A percentile compares a stretch with the other conserved stretches of the same genome.
Evolutionary conservation across 805 yeast genomes (phyloP).

Genomic region (Lipomyces oligophaga): DNA sequence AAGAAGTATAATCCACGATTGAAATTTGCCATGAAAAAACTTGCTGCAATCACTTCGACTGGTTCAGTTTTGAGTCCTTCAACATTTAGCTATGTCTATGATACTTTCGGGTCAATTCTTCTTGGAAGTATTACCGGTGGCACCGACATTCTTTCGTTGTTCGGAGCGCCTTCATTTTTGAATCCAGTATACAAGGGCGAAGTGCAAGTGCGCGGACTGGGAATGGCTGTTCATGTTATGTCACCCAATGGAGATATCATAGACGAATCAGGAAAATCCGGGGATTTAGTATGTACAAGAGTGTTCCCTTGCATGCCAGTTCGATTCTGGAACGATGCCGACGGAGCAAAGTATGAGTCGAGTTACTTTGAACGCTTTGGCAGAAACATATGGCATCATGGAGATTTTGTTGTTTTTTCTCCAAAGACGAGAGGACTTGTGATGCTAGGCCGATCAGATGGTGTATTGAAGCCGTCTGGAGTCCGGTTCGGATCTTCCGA

Average conservation of each 20-base stretch:
- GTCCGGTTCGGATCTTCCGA: slow-evolving; percentile 31
- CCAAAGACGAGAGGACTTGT: slow-evolving; percentile 27
- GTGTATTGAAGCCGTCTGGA: slow-evolving; percentile 31
- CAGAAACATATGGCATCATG: slow-evolving; percentile 30
- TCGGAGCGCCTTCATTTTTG: slow-evolving; percentile 29
- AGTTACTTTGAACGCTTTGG: slow-evolving; percentile 28
- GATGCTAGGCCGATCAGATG: slow-evolving; percentile 32
- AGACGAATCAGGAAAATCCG: slow-evolving; percentile 21
- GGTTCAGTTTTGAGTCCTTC: slow-evolving; percentile 31
- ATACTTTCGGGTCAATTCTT: slow-evolving; percentile 22
- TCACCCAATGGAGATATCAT: slow-evolving; percentile 19
- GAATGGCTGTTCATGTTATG: slow-evolving; percentile 32
- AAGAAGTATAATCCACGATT: slow-evolving; percentile 12
- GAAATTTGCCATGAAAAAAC: slow-evolving; percentile 6
- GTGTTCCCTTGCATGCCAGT: slow-evolving; percentile 33
- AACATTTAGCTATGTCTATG: slow-evolving; percentile 30
- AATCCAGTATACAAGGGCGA: slow-evolving; percentile 30
- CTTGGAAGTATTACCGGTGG: slow-evolving; percentile 32
- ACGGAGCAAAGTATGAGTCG: slow-evolving; percentile 20
- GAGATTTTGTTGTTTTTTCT: slow-evolving; percentile 27
- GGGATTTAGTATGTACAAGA: slow-evolving; percentile 29
- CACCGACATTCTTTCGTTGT: slow-evolving; percentile 30
- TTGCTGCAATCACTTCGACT: slow-evolving; percentile 28
- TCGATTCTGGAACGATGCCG: slow-evolving; percentile 28
- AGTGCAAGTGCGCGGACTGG: slow-evolving; percentile 30